Evolutionary conservation across 805 yeast genomes (phyloP), one percentile per base, ranked within the genome.

Genomic region (Sugiyamaella floridensis): DNA sequence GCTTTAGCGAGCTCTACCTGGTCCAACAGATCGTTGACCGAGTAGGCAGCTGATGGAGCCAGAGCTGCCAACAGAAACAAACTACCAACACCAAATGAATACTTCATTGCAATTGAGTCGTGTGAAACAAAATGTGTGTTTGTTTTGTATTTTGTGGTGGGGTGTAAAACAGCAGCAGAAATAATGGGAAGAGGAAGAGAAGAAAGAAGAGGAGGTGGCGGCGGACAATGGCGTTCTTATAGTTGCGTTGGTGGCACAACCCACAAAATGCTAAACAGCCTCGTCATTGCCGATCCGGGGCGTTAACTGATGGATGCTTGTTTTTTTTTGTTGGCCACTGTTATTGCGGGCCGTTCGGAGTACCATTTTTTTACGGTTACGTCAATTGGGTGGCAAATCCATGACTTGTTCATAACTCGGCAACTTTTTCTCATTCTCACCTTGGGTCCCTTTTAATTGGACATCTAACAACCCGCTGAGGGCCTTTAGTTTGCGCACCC

Each of bases 1-100:
- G 63, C 64, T 40, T 66, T 64, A 50, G 65, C 63, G 43, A 71
- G 51, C 47, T 65, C 58, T 37, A 67, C 60, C 1, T 67, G 60
- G 52, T 65, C 66, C 9, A 48, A 18, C 18, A 45, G n/a, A 14
- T 45, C 41, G 19, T 44, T 19, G 34, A 44, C 40, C n/a, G 37
- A 11, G n/a, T 11, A 14, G 37, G 37, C 37, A 10, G 37, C 37
- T 2, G n/a, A 10, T 32, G 37, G n/a, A 8, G 37, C 12, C 37
- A 14, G n/a, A 14, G 37, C 37, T 11, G 37, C 37, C 37, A 32
- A 11, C 37, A 32, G 37, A 4, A 32, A 14, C 37, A 32, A 32
- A 32, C 37, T 14, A 11, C 12, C n/a, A 10, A 32, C 37, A 11
- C 37, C 37, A 32, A 32, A 32, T 6, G 26, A 22, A 14, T 32